Conservation (phyloP, 148 eudicot species). For the Polygonum maritimum region DNA sequence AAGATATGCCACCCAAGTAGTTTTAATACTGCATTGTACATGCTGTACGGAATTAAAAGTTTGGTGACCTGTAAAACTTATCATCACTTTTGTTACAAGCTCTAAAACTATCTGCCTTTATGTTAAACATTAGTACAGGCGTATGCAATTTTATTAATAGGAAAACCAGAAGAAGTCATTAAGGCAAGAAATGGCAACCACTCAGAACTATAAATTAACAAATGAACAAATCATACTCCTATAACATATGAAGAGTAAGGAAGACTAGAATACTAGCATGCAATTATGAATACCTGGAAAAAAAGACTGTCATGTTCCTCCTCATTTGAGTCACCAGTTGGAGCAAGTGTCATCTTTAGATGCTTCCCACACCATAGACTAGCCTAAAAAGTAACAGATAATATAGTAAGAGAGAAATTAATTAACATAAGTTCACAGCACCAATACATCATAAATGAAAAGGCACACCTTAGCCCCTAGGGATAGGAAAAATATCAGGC, state of each 20-base stretch:
- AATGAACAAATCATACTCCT: not conserved
- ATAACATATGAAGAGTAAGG: not conserved
- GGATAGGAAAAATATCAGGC: conserved; percentile 41
- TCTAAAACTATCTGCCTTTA: not conserved
- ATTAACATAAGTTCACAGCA: conserved; percentile 3
- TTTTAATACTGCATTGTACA: not conserved
- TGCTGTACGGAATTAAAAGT: not conserved
- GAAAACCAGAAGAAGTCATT: not conserved
- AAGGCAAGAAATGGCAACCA: not conserved
- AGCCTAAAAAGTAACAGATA: conserved; percentile 36
- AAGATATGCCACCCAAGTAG: not conserved
- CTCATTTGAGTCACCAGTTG: conserved; percentile 69
- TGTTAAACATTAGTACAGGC: not conserved
- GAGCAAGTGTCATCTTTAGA: conserved; percentile 80
- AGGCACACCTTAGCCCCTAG: conserved; percentile 62
- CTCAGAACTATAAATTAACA: not conserved
- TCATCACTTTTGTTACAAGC: not conserved
- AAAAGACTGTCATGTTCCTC: conserved; percentile 65
- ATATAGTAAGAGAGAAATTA: not conserved
- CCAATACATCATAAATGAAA: not conserved
- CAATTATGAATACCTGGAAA: conserved; percentile 37
- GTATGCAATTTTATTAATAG: not conserved
- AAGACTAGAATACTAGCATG: not conserved
- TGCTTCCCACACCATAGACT: conserved; percentile 82
- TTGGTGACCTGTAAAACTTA: not conserved